phyloP scores from a whole-genome alignment of 169 alveolate genomes.

The Plasmodium fragile region DNA sequence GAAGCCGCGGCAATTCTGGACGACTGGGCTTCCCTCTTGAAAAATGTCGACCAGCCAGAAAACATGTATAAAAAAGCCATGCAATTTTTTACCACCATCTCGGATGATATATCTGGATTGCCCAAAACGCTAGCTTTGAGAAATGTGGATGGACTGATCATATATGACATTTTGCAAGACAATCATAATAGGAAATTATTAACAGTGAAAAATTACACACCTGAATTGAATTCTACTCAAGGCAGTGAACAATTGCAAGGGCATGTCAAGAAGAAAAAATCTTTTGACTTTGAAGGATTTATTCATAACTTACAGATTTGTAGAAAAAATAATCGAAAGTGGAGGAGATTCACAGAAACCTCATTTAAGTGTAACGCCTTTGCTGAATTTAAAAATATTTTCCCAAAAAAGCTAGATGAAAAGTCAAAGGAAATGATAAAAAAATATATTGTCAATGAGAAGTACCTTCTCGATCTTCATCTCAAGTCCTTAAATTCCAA shows the following conservation, averaged over 20 bases:
- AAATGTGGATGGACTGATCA: constrained; percentile 69
- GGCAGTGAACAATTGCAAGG: constrained; percentile 4
- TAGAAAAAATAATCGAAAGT: constrained; percentile 62
- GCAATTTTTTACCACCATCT: constrained; percentile 74
- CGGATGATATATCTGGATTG: constrained; percentile 63
- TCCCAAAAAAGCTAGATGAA: constrained; percentile 57
- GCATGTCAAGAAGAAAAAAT: constrained; percentile 18
- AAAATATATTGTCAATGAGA: constrained; percentile 74
- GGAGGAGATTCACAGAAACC: constrained; percentile 51
- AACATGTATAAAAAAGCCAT: constrained; percentile 74
- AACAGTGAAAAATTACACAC: constrained; percentile 2
- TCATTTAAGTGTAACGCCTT: constrained; percentile 58
- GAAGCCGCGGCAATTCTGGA: constrained; percentile 80
- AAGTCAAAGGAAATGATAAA: constrained; percentile 73
- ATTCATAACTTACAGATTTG: constrained; percentile 61
- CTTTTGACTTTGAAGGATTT: constrained; percentile 54
- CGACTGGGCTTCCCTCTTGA: constrained; percentile 77
- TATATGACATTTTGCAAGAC: constrained; percentile 49
- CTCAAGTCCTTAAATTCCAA: constrained; percentile 71
- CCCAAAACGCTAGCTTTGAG: constrained; percentile 62
- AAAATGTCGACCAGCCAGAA: constrained; percentile 77
- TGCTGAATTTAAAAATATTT: constrained; percentile 52
- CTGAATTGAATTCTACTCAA: neutral
- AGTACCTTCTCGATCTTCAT: constrained; percentile 77
- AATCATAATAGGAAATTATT: constrained; percentile 29